phyloP scores from a whole-genome alignment of 768 basidiomycete species.

The Suillus discolor region DNA sequence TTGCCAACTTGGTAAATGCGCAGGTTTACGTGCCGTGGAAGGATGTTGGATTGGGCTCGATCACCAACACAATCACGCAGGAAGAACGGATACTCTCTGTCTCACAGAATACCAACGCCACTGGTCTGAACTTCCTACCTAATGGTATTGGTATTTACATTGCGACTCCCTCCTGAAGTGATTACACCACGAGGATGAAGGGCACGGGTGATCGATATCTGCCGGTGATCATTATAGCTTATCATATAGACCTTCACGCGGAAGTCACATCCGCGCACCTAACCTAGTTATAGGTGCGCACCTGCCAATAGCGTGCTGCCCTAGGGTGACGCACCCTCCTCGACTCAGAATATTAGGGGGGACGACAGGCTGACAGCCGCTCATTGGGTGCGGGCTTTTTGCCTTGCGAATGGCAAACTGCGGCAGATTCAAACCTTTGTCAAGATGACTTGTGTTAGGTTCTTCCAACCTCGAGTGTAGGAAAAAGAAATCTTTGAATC shows the following conservation, averaged over 20 bases:
- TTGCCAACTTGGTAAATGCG: conserved; percentile 13
- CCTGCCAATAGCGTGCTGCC: too few species aligned
- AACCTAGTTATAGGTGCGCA: too few species aligned
- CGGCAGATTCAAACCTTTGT: conserved; percentile 20
- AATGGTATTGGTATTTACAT: conserved; percentile 27
- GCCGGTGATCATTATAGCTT: neutral
- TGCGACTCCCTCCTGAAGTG: conserved; percentile 7
- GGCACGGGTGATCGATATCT: too few species aligned
- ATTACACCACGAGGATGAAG: neutral
- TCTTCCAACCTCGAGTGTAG: conserved; percentile 31
- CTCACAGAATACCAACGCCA: conserved; percentile 18
- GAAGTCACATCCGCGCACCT: too few species aligned
- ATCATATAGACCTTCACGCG: too few species aligned
- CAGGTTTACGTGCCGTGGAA: conserved; percentile 19
- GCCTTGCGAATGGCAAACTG: conserved; percentile 28
- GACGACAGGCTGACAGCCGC: conserved; percentile 6
- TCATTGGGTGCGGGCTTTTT: conserved; percentile 31
- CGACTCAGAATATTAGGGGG: too few species aligned
- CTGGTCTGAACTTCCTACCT: conserved; percentile 20
- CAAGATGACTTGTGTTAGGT: conserved; percentile 11
- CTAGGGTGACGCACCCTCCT: too few species aligned
- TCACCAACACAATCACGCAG: conserved; percentile 22
- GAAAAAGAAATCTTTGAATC: conserved; percentile 54
- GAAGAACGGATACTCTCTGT: conserved; percentile 19
- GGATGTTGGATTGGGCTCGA: conserved; percentile 16